phyloP scores from a whole-genome alignment of 495 filamentous ascomycete genomes.

The Talaromyces thailandensis region DNA sequence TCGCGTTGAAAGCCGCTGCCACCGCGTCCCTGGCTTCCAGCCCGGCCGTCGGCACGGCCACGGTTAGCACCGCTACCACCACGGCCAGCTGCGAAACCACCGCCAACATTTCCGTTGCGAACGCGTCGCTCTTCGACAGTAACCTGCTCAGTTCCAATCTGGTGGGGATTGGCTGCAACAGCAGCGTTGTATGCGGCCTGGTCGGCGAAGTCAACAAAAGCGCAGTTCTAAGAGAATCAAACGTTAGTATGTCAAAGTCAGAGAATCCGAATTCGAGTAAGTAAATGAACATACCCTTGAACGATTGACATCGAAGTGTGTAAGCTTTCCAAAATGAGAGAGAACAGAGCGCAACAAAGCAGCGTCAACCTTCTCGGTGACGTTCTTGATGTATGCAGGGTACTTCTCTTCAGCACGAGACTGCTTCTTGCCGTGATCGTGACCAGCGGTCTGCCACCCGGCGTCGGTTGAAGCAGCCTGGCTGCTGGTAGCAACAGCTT shows the following conservation, averaged over 20 bases:
- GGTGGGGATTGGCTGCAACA: conserved; percentile 75
- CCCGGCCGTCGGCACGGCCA: conserved; percentile 57
- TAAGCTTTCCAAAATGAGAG: conserved; percentile 65
- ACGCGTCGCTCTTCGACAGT: conserved; percentile 82
- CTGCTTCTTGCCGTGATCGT: conserved; percentile 71
- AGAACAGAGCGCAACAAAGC: conserved; percentile 58
- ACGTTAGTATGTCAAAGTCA: neutral
- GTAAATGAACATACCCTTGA: conserved; percentile 59
- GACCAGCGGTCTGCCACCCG: conserved; percentile 76
- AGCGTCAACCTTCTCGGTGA: conserved; percentile 71
- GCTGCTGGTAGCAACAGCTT: conserved; percentile 32
- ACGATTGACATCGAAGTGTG: conserved; percentile 83
- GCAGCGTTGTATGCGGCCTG: conserved; percentile 71
- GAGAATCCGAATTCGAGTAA: neutral
- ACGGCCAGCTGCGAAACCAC: conserved; percentile 51
- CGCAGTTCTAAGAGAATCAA: conserved; percentile 65
- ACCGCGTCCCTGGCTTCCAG: conserved; percentile 57
- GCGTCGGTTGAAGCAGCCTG: conserved; percentile 39
- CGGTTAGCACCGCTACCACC: conserved; percentile 52
- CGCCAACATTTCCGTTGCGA: conserved; percentile 51
- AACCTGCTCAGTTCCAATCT: conserved; percentile 70
- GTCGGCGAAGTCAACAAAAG: conserved; percentile 87
- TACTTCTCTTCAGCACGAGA: conserved; percentile 54
- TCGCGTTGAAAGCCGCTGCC: conserved; percentile 53
- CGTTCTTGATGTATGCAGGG: conserved; percentile 86